Evolutionary conservation across 441 rosid genomes (phyloP).

Genomic region (Metrosideros polymorpha): DNA sequence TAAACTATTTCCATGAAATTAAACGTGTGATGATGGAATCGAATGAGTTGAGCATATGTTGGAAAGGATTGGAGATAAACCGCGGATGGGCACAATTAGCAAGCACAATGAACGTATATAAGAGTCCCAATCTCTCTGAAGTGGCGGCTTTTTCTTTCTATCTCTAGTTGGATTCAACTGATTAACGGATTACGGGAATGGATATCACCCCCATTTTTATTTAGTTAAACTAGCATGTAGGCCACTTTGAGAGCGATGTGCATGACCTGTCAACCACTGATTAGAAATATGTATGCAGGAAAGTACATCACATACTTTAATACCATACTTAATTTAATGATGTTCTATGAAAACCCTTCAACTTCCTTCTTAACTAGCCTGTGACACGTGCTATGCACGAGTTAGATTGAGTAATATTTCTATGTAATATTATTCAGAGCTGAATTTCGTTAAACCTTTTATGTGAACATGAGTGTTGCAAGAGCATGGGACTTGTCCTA

Average conservation of each 20-base stretch:
- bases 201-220: too few species aligned
- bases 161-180: background rate
- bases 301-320: too few species aligned
- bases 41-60: background rate
- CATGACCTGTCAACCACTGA: background rate
- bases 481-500: background rate
- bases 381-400: background rate
- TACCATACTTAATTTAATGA: background rate
- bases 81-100: too few species aligned
- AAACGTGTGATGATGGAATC: background rate
- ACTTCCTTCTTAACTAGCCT: background rate
- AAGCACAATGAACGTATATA: background rate
- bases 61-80: background rate
- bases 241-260: background rate
- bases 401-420: background rate
- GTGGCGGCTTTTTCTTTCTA: background rate
- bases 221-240: background rate
- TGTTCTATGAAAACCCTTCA: background rate
- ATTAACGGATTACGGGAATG: background rate
- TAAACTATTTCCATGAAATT: background rate
- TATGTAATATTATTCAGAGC: background rate
- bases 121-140: background rate
- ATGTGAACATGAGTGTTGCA: background rate
- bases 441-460: background rate
- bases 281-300: background rate